Evolutionary conservation across 257 asterid genomes (phyloP).

Genomic region (Mentha longifolia): DNA sequence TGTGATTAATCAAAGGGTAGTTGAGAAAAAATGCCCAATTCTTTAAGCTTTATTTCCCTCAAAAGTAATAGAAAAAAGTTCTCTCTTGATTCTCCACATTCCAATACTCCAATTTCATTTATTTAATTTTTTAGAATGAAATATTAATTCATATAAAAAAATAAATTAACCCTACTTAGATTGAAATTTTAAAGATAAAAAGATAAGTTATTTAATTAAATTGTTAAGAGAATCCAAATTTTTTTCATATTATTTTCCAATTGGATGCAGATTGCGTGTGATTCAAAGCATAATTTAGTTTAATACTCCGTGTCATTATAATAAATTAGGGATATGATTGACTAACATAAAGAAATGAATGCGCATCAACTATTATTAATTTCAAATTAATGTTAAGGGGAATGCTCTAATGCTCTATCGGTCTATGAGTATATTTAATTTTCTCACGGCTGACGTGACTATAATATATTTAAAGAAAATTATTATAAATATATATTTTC

Average conservation of each 20-base stretch:
- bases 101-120: conserved; percentile 17
- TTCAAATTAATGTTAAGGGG: not conserved
- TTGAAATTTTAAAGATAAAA: not conserved
- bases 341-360: not conserved
- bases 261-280: not conserved
- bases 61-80: conserved; percentile 11
- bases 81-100: not conserved
- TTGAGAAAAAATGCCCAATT: conserved; percentile 23
- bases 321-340: not conserved
- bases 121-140: not conserved
- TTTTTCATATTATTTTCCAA: not conserved
- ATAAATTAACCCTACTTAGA: not conserved
- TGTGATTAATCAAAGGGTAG: conserved; percentile 34
- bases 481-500: too few relatives aligned
- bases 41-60: conserved; percentile 20
- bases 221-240: not conserved
- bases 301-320: not conserved
- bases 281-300: not conserved
- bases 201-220: not conserved
- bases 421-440: too few relatives aligned
- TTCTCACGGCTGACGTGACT: too few relatives aligned
- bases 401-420: too few relatives aligned
- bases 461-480: too few relatives aligned
- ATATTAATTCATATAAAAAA: not conserved
- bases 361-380: not conserved